Base-by-base conservation (phyloP, 164 flowering plant genomes). In the Chloranthus sessilifolius region DNA sequence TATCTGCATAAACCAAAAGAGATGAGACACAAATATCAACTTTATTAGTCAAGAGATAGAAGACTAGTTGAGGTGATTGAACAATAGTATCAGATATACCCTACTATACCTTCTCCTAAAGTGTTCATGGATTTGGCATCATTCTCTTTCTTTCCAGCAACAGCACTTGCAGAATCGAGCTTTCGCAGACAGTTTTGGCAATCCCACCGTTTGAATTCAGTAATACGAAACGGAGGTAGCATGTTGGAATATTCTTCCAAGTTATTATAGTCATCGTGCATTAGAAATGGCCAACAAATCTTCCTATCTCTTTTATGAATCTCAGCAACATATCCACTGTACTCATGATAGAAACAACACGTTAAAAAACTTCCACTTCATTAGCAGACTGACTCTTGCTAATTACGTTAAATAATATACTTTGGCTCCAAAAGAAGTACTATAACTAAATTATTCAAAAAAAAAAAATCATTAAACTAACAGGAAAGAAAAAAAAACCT, bases 301-400 rank as follows among this genome's bases (percentile, higher is more conserved):
- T 56, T 73, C 60, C 53, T 43, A 62, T 87, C 77, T 46, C 48
- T 78, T 47, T 63, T 60, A 20, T 89, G 81, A 25, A 64, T 50
- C 51, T 73, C 81, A 53, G 83, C 62, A 40, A 72, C 89, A 69
- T 64, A 87, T 47, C 78, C 79, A 42, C 96, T 87, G 82, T 67
- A 74, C 40, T 40, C 37, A 49, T 27, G 49, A 47, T 3, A 66
- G 36, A 54, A 17, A 57, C 9, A 58, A 39, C n/a, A 24, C 23
- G 12, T 19, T 17, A 31, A 17, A 29, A 46, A 15, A n/a, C 4
- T 15, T 30, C 24, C 33, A 31, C 36, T n/a, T 26, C 23, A 44
- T 41, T 22, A 45, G 27, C 16, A 51, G 11, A 24, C 36, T 33
- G 36, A 33, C 8, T 33, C 12, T 33, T 12, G 12, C 7, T 7